Conservation (phyloP, 441 rosid species). For the Adansonia madagascariensis region DNA sequence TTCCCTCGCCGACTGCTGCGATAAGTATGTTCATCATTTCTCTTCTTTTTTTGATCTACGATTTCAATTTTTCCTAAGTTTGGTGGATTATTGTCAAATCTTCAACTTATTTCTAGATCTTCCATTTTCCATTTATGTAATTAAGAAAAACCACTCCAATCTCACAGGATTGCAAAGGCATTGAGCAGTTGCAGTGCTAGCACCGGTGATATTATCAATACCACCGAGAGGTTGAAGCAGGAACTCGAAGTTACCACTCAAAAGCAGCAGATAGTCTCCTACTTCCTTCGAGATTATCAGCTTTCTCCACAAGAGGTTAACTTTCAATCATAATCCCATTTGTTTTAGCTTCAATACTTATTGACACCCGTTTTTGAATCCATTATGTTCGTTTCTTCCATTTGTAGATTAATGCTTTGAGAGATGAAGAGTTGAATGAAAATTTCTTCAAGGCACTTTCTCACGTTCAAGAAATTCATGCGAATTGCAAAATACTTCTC, state of each 20-base stretch:
- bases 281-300: constrained; percentile 94
- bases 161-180: constrained; percentile 75
- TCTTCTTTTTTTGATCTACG: neutral
- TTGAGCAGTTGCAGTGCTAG: constrained; percentile 81
- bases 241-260: constrained; percentile 88
- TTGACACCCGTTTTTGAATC: neutral
- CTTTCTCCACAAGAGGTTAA: constrained; percentile 83
- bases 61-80: neutral
- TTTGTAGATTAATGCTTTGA: constrained; percentile 77
- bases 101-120: constrained; percentile 7
- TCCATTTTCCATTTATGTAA: neutral
- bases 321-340: neutral
- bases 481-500: constrained; percentile 86
- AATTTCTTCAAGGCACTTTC: constrained; percentile 89
- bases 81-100: neutral
- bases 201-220: constrained; percentile 83
- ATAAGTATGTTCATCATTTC: constrained; percentile 42
- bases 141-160: neutral
- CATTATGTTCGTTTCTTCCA: neutral
- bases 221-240: constrained; percentile 90
- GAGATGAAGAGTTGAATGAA: constrained; percentile 83
- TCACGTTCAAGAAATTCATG: constrained; percentile 93
- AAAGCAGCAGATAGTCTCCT: constrained; percentile 87
- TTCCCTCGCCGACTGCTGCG: constrained; percentile 91
- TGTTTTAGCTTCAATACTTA: neutral